These are phyloP conservation scores for Rhodomyrtus tomentosa DNA, from an alignment of 345 rosid species.

Conservation along the genomic window DNA sequence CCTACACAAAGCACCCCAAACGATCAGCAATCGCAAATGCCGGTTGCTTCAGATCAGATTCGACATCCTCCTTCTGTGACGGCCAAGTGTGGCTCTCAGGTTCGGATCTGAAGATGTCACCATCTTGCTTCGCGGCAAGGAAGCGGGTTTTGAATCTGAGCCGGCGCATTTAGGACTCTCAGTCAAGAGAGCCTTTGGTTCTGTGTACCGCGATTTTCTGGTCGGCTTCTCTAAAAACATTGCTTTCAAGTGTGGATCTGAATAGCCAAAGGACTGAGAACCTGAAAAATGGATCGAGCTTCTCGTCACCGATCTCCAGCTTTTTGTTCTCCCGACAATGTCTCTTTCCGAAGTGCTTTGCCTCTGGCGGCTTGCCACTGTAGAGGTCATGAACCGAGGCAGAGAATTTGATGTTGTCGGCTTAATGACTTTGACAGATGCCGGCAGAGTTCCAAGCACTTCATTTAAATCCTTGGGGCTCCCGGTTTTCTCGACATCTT, in stretches of 20 bases:
- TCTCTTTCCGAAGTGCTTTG: constrained; percentile 48
- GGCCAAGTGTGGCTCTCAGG: constrained; percentile 34
- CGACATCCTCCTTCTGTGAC: constrained; percentile 73
- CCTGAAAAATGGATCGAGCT: constrained; percentile 33
- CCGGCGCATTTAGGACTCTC: constrained; percentile 29
- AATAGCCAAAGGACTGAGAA: constrained; percentile 55
- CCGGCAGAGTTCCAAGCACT: constrained; percentile 11
- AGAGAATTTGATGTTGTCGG: constrained; percentile 9
- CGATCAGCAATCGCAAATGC: neutral
- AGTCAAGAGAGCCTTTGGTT: constrained; percentile 11
- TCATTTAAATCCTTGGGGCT: constrained; percentile 15
- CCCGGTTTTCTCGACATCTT: constrained; percentile 18
- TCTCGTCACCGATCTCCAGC: constrained; percentile 27
- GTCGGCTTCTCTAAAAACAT: constrained; percentile 29
- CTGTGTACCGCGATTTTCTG: constrained; percentile 26
- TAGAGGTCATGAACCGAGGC: constrained; percentile 83
- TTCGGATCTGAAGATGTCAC: constrained; percentile 63
- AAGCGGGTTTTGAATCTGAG: constrained; percentile 17
- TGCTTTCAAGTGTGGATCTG: constrained; percentile 41
- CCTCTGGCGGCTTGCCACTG: constrained; percentile 83
- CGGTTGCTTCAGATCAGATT: constrained; percentile 18
- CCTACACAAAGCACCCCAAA: neutral
- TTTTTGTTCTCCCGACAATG: constrained; percentile 18
- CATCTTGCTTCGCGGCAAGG: constrained; percentile 37
- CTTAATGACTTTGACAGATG: constrained; percentile 20